A percentile compares a stretch with the other conserved stretches of the same genome.
Evolutionary conservation across 2,329 filamentous ascomycete genomes (phyloP).

Genomic region (Beauveria medogensis): DNA sequence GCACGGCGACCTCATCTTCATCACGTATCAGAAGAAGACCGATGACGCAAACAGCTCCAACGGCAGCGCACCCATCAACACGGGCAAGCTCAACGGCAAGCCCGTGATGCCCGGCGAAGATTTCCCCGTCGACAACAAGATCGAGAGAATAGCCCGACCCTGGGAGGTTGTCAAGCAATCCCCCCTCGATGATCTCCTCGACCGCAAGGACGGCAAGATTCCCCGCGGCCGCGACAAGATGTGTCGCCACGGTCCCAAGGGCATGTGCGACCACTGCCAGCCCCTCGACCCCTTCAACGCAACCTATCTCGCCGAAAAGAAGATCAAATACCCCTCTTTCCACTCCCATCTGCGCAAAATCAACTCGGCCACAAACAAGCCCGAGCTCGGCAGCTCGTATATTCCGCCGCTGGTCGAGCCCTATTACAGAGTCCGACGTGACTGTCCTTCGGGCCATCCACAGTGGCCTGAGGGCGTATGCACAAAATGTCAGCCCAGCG

Average conservation of each 20-base stretch:
- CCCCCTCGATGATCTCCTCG: slow-evolving; percentile 74
- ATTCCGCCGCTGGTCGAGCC: slow-evolving; percentile 93
- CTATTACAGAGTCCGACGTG: slow-evolving; percentile 77
- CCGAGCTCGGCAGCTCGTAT: slow-evolving; percentile 86
- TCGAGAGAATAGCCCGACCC: slow-evolving; percentile 36
- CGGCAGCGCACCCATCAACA: slow-evolving; percentile 33
- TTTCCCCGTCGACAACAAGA: slow-evolving; percentile 62
- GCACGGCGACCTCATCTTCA: slow-evolving; percentile 85
- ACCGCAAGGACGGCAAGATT: slow-evolving; percentile 87
- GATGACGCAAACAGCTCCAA: slow-evolving; percentile 24
- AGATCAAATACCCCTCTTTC: slow-evolving; percentile 98
- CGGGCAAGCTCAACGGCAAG: slow-evolving; percentile 71
- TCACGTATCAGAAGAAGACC: slow-evolving; percentile 64
- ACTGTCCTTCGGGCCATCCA: slow-evolving; percentile 89
- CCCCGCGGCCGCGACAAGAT: slow-evolving; percentile 71
- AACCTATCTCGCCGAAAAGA: slow-evolving; percentile 86
- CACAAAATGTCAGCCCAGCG: slow-evolving; percentile 95
- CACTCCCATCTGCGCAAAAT: slow-evolving; percentile 91
- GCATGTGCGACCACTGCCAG: slow-evolving; percentile 99
- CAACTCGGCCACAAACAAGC: slow-evolving; percentile 93
- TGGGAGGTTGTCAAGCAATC: slow-evolving; percentile 93
- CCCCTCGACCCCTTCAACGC: slow-evolving; percentile 88
- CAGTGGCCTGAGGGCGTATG: slow-evolving; percentile 95
- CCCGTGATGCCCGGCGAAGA: slow-evolving; percentile 63
- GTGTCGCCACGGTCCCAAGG: slow-evolving; percentile 92